These are phyloP conservation scores for Pseudocercospora ulei DNA, from an alignment of 2,329 filamentous ascomycete species.

Conservation along the genomic window DNA sequence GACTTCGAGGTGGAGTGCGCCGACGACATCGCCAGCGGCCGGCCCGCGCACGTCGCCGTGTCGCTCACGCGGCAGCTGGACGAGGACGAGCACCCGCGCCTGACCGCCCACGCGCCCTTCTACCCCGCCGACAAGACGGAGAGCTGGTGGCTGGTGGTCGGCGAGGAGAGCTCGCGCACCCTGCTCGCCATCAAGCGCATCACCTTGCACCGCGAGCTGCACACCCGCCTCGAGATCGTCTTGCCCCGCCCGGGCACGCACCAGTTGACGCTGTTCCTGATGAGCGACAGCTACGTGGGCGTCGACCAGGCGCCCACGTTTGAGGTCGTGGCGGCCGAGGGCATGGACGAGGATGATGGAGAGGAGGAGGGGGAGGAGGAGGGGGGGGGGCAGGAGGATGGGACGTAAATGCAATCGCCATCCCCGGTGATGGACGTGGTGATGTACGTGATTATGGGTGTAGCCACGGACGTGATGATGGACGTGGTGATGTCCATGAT, in stretches of 20 bases:
- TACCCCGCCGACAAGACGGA: slow-evolving; percentile 87
- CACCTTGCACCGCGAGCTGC: slow-evolving; percentile 68
- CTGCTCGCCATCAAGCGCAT: slow-evolving; percentile 90
- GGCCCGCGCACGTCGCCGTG: slow-evolving; percentile 72
- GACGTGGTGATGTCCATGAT: too few species aligned
- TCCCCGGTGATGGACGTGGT: too few species aligned
- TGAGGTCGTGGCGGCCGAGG: slow-evolving; percentile 73
- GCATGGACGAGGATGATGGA: slow-evolving; percentile 89
- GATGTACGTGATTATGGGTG: too few species aligned
- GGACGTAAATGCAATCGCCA: too few species aligned
- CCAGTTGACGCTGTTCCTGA: slow-evolving; percentile 80
- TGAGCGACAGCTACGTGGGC: slow-evolving; percentile 94
- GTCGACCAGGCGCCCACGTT: slow-evolving; percentile 94
- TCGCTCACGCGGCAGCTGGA: slow-evolving; percentile 73
- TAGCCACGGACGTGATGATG: too few species aligned
- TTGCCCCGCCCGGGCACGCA: slow-evolving; percentile 76
- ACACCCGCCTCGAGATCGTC: slow-evolving; percentile 75
- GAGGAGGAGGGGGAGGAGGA: slow-evolving; percentile 54
- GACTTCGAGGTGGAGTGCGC: slow-evolving; percentile 77
- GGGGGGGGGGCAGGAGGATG: slow-evolving; percentile 32
- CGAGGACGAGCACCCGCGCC: slow-evolving; percentile 63
- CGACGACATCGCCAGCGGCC: slow-evolving; percentile 68
- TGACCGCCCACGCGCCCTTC: slow-evolving; percentile 87
- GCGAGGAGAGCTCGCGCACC: slow-evolving; percentile 78
- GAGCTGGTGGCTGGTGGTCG: slow-evolving; percentile 97